Evolutionary conservation across 768 basidiomycete genomes (phyloP), one percentile per base, ranked within the genome.

Genomic region (Kwoniella dejecticola): DNA sequence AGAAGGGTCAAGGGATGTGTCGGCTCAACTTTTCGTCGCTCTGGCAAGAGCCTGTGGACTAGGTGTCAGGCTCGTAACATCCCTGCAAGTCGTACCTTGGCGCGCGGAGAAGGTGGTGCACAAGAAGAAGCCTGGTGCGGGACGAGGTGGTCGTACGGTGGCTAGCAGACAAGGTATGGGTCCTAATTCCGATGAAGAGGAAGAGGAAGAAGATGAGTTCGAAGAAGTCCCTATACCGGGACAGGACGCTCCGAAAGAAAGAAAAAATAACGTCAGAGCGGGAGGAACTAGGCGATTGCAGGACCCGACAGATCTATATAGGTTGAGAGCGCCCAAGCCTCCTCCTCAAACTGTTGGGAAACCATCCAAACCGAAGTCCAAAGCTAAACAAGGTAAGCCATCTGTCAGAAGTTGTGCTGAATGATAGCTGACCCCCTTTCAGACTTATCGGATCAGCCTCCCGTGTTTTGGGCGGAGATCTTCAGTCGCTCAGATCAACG

Each of bases 401-500:
- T 11, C 38, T 12, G 46, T 31, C 42, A 38, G 15, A 45, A 47
- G 40, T 58, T 48, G 54, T 45, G 40, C 36, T 10, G n/a, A n/a
- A 53, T n/a, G n/a, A n/a, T n/a, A 15, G 26, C 23, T 31, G 4
- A 17, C 31, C 23, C 7, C 36, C 15, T 15, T 7, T 33, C 41
- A 75, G 75, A 77, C 49, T 62, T 78, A 0, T 60, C 62, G 0
- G 45, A 82, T 65, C 53, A 86, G 10, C 87, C 91, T 2, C 94
- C 95, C 0, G 88, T 93, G 3, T 91, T 93, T 78, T 99, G 96
- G 96, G 90, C 89, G 0, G 96, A 99, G 79, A 90, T 96, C 0
- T 99, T 93, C 80, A 94, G 91, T 7, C 87, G 90, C 21, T 86
- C 93, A 6, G 92, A 96, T 80, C 85, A 84, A 13, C 86, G 88